A percentile compares a stretch with the other conserved stretches of the same genome.
phyloP scores from a whole-genome alignment of 495 filamentous ascomycete species.

The Penicillium goetzii region DNA sequence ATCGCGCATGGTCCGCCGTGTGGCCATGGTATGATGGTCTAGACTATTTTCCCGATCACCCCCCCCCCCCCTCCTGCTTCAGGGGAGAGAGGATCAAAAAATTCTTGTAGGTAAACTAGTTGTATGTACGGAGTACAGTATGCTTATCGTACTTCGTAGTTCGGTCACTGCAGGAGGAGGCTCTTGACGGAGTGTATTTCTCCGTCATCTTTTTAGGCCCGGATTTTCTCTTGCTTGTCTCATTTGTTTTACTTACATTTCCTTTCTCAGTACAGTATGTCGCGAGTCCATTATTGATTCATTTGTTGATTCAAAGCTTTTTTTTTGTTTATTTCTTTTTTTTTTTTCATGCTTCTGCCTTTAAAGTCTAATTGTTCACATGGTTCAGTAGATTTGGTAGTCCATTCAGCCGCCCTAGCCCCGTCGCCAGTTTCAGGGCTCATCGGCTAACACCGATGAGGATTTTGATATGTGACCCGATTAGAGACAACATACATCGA shows the following conservation, averaged over 20 bases:
- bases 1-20: constrained; percentile 1
- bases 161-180: constrained; percentile 5
- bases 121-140: neutral
- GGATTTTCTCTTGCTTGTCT: neutral
- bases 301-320: neutral
- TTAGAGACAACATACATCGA: constrained; percentile 11
- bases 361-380: neutral
- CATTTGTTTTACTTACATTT: neutral
- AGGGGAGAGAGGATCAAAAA: neutral
- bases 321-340: neutral
- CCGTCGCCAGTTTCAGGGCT: constrained; percentile 24
- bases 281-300: neutral
- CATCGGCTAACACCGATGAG: constrained; percentile 17
- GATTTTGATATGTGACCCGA: constrained; percentile 2
- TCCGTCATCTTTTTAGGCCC: neutral
- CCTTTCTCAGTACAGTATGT: neutral
- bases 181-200: constrained; percentile 6
- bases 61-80: neutral
- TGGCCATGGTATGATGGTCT: neutral
- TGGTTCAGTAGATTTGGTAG: constrained; percentile 1
- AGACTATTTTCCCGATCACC: neutral
- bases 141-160: neutral
- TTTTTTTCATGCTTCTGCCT: neutral
- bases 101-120: neutral
- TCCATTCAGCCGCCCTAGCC: constrained; percentile 2